Conservation (phyloP, 139 green algal genomes). For the Chlorella sp. region DNA sequence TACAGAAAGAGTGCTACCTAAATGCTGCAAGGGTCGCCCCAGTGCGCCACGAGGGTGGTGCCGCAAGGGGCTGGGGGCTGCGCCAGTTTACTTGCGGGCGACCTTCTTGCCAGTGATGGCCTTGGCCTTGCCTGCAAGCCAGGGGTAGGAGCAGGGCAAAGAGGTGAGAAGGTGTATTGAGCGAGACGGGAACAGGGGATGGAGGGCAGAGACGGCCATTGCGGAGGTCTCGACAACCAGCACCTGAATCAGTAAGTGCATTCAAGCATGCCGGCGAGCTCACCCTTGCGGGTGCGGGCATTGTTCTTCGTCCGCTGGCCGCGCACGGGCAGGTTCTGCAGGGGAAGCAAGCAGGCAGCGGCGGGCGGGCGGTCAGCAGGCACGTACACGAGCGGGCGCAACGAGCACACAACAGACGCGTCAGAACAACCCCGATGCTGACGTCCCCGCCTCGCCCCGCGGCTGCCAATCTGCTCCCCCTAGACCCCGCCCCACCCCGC, state of each 20-base stretch:
- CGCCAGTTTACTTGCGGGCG: conserved; percentile 31
- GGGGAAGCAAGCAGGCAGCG: background rate
- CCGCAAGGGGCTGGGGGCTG: no score
- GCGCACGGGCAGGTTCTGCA: conserved; percentile 85
- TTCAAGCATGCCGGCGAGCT: background rate
- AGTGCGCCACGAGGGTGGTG: no score
- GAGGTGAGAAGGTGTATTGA: background rate
- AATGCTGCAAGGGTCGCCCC: no score
- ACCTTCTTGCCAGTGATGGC: conserved; percentile 45
- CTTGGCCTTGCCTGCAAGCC: conserved; percentile 37
- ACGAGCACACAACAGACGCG: background rate
- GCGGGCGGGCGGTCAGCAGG: background rate
- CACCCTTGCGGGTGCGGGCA: conserved; percentile 25
- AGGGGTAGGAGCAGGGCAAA: background rate
- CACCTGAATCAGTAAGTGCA: no score
- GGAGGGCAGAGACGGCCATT: background rate
- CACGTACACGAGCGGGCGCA: background rate
- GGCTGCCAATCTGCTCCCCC: background rate
- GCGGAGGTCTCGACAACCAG: no score
- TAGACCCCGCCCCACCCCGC: background rate
- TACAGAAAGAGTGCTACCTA: no score
- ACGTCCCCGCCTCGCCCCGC: background rate
- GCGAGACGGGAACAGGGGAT: background rate
- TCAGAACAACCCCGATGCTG: background rate
- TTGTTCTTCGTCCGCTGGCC: conserved; percentile 99